Conservation (phyloP, 768 basidiomycete genomes). For the Auriculariales sp. region DNA sequence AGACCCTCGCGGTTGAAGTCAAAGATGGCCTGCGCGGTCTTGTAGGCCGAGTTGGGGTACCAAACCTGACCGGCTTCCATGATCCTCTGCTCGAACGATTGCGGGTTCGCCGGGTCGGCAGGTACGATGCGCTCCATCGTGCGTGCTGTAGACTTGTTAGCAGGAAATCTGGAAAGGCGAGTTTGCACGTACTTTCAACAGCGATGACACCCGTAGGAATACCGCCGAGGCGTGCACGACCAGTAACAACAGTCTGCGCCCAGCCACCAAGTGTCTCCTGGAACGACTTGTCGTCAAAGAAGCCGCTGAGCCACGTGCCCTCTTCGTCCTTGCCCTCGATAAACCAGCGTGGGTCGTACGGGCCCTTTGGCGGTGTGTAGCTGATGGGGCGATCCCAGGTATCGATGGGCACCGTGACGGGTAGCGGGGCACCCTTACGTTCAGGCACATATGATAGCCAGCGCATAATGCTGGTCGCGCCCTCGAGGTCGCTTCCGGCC, state of each 20-base stretch:
- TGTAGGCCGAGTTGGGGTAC: conserved; percentile 99
- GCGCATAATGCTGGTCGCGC: conserved; percentile 82
- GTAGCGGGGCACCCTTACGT: conserved; percentile 62
- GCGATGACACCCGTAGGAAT: conserved; percentile 97
- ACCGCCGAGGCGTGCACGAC: conserved; percentile 89
- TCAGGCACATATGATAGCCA: conserved; percentile 94
- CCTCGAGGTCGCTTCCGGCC: conserved; percentile 88
- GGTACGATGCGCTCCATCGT: conserved; percentile 94
- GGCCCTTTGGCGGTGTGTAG: conserved; percentile 82
- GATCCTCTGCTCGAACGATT: conserved; percentile 92
- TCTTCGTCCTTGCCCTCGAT: conserved; percentile 91
- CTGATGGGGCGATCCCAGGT: conserved; percentile 86
- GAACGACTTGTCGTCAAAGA: conserved; percentile 96
- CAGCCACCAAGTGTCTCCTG: conserved; percentile 97
- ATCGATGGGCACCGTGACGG: conserved; percentile 54
- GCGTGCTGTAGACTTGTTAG: conserved; percentile 30
- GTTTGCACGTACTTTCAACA: conserved; percentile 50
- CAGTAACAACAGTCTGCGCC: conserved; percentile 98
- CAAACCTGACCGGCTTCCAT: conserved; percentile 99
- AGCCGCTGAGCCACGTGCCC: conserved; percentile 67
- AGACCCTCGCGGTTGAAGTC: conserved; percentile 96
- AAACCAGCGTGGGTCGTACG: conserved; percentile 97
- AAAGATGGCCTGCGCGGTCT: conserved; percentile 98
- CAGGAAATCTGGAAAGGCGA: not conserved
- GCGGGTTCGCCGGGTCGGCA: conserved; percentile 93